These are phyloP conservation scores for Yamadazyma epiphylla DNA, from an alignment of 1,139 yeast species.

Conservation along the genomic window DNA sequence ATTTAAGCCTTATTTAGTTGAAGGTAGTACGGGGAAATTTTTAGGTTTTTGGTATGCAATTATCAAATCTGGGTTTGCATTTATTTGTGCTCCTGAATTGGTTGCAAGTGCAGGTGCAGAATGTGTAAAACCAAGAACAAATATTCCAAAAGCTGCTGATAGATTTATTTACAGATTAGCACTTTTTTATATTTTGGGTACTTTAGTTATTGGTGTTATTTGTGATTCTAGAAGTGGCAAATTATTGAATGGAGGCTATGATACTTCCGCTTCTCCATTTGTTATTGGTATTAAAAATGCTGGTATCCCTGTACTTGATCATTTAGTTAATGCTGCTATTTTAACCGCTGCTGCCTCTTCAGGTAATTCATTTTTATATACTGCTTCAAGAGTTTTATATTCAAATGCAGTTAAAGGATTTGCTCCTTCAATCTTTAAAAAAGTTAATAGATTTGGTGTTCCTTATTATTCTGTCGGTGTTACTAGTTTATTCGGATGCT, in stretches of 20 bases:
- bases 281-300: conserved; percentile 56
- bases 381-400: conserved; percentile 65
- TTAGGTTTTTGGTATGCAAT: conserved; percentile 39
- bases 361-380: conserved; percentile 69
- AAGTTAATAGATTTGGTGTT: conserved; percentile 62
- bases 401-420: conserved; percentile 59
- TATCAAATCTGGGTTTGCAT: conserved; percentile 38
- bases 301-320: conserved; percentile 56
- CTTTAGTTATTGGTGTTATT: conserved; percentile 46
- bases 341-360: conserved; percentile 69
- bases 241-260: conserved; percentile 30
- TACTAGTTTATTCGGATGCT: conserved; percentile 31
- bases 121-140: conserved; percentile 41
- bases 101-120: conserved; percentile 41
- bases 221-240: conserved; percentile 31
- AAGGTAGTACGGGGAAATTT: conserved; percentile 58
- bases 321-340: conserved; percentile 65
- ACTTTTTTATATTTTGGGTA: conserved; percentile 43
- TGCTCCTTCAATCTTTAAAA: conserved; percentile 56
- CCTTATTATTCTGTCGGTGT: conserved; percentile 49
- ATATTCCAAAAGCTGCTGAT: conserved; percentile 42
- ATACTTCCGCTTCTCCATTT: conserved; percentile 50
- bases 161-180: conserved; percentile 47
- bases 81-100: conserved; percentile 39
- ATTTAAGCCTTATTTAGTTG: conserved; percentile 39